Evolutionary conservation across 495 filamentous ascomycete genomes (phyloP), one percentile per base, ranked within the genome.

Genomic region (Evansstolkia leycettana): DNA sequence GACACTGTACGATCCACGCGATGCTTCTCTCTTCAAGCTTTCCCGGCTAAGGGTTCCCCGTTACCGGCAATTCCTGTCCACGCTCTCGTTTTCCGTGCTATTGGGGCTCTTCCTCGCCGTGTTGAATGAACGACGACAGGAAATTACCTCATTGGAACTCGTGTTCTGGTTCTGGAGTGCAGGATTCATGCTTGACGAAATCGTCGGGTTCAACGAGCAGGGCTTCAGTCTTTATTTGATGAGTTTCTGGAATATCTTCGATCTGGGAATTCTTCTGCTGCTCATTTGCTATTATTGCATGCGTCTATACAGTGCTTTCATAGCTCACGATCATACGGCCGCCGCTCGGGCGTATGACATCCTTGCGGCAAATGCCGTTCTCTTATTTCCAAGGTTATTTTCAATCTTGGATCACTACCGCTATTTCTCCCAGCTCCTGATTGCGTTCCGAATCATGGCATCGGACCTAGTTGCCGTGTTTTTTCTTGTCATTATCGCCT

Each of bases 131-230:
- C 64, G 82, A 36, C 85, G 83, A 13, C 70, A 72, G 28, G 64
- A 67, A 15, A 93, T 95, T 46, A 90, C 85, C 9, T 64, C 73
- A 2, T 57, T 94, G 6, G 88, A 95, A 54, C 54, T 94, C 14
- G 46, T 90, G 8, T 94, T 95, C 52, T 95, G 88, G 88, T 79
- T 95, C 52, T 95, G 88, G 88, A 89, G 84, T 50, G 82, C 84
- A 15, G 88, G 88, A 2, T 95, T 89, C 55, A 92, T 94, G 84
- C 78, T 95, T n/a, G 85, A 92, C 47, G 86, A 94, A 54, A 66
- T 94, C 28, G 82, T 90, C 18, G 84, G 84, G 5, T 92, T 92
- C 65, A 89, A 84, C 43, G 86, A 94, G 50, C 82, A 92, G 49
- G 88, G 88, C 5, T 90, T 94, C 51, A 85, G 85, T 33, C 70